Evolutionary conservation across 2,329 filamentous ascomycete genomes (phyloP), one percentile per base, ranked within the genome.

Genomic region (Colletotrichum falcatum): DNA sequence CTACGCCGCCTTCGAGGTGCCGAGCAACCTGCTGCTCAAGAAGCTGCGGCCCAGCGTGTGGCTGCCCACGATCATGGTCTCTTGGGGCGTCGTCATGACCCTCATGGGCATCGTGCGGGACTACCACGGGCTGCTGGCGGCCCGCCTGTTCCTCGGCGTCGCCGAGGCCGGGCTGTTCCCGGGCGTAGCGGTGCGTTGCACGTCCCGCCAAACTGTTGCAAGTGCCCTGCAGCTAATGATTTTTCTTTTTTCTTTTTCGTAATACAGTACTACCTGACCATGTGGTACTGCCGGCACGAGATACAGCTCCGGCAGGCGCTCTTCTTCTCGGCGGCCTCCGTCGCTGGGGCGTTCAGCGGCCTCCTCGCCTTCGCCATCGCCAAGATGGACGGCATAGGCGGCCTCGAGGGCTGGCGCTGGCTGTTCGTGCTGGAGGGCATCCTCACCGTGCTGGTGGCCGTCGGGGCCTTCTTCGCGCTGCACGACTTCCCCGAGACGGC

Each of bases 401-500:
- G 87, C 0, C 78, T 87, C 7, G 81, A 84, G 30, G 89, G 89
- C 2, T 91, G 89, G 88, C 85, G 86, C 12, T 92, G 87, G 90
- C 90, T 91, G 65, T 91, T 91, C 71, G 89, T 93, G 49, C 85
- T 92, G 7, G 90, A 93, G 1, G 44, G 44, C 20, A 85, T 94
- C 1, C 86, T 85, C 0, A 94, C 92, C 0, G 85, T 94, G 0
- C 1, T 94, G 1, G 86, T 94, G 6, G 93, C 92, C 0, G 69
- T 90, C 5, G 75, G 84, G 0, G 89, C 89, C 0, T 94, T 92
- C 80, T 95, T 89, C 83, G 84, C 90, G 73, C 88, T 97, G 0
- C 87, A 93, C 74, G 94, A 97, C 76, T 97, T 94, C 74, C 94
- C 94, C 0, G 93, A 94, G 73, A 89, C 92, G 30, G 93, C 94